Base-by-base conservation (phyloP, 106 monocot species). In the Apostasia shenzhenica region DNA sequence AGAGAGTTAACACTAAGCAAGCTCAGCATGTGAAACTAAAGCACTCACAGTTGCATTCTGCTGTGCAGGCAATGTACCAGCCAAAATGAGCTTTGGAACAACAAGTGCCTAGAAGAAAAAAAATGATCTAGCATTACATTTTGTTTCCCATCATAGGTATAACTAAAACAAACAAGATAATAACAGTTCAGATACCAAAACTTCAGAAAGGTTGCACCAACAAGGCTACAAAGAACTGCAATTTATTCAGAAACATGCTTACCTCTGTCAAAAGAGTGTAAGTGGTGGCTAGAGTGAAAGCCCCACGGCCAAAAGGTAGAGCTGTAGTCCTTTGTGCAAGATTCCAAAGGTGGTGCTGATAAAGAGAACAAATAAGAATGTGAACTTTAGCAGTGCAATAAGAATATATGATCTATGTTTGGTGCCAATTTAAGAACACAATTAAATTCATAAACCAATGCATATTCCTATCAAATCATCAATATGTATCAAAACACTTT, bases 291-390 rank as follows among this genome's bases (percentile, higher is more conserved):
- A 97, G 55, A 69, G 95, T 97, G 65, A 97, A 97, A 71, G 92
- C 95, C 55, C 95, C 95, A 13, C 95, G 86, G 1, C 95, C 95
- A 76, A 92, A 79, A 58, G 95, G 95, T 49, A 97, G 79, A 75
- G 95, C 79, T 57, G 89, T 84, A 72, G 95, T 97, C 74, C 95
- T 84, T 61, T 92, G 92, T 66, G 95, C 95, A 76, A 92, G 81
- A 83, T 87, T 92, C 95, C 95, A 97, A 41, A 97, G 77, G 63
- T 92, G 86, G 75, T 89, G 86, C 95, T 97, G 81, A 57, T 77
- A 11, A 40, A 76, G 75, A 3, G 52, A 57, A 56, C 47, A 49
- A 57, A 4, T 26, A 47, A 48, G 14, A 6, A 51, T 12, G 14
- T 7, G 57, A 50, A 6, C 50, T 5, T 50, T 8, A 5, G 8